These are phyloP conservation scores for Colletotrichum musicola DNA, from an alignment of 2,329 filamentous ascomycete genomes.

Conservation along the genomic window DNA sequence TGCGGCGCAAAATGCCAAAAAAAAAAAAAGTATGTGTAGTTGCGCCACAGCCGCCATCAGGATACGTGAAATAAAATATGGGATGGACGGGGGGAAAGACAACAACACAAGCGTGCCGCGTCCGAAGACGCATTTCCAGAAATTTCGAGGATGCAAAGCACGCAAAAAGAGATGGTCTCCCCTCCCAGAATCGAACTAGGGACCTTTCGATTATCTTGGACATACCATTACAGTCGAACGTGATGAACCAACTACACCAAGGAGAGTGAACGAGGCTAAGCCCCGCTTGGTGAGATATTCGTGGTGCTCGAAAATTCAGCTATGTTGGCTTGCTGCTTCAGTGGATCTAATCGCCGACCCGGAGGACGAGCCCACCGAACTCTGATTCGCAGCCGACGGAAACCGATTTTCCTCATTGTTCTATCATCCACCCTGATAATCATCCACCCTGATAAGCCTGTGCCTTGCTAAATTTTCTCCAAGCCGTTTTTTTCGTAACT, in stretches of 20 bases:
- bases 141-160: neutral
- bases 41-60: too few species aligned
- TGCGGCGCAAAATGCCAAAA: too few species aligned
- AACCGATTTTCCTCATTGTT: constrained; percentile 24
- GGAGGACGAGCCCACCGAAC: neutral
- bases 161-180: neutral
- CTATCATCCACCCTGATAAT: constrained; percentile 15
- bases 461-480: constrained; percentile 4
- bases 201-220: constrained; percentile 35
- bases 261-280: constrained; percentile 20
- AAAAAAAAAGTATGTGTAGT: too few species aligned
- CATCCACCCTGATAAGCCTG: constrained; percentile 13
- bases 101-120: neutral
- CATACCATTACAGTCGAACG: constrained; percentile 38
- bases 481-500: neutral
- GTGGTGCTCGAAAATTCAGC: too few species aligned
- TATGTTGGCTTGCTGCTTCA: too few species aligned
- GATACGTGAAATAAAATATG: too few species aligned
- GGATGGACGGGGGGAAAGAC: too few species aligned
- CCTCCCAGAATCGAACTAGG: constrained; percentile 35
- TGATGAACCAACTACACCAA: constrained; percentile 40
- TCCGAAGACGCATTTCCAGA: neutral
- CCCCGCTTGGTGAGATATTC: constrained; percentile 22
- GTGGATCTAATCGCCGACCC: too few species aligned
- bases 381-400: constrained; percentile 24